phyloP scores from a whole-genome alignment of 257 asterid species.

The Solanum habrochaites region DNA sequence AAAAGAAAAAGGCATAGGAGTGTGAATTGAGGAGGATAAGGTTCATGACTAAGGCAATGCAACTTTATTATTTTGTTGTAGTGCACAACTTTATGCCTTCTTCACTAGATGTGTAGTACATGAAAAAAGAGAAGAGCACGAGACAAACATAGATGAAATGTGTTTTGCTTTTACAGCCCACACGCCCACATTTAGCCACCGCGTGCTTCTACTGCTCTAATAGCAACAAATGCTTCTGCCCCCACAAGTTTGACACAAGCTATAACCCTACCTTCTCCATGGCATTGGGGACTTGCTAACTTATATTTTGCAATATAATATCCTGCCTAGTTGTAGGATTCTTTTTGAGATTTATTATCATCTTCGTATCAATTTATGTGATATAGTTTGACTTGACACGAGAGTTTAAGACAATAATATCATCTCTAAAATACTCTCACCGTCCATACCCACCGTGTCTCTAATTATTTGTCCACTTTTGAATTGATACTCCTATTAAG shows the following conservation, averaged over 20 bases:
- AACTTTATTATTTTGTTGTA: neutral
- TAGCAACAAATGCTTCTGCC: neutral
- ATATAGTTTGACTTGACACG: neutral
- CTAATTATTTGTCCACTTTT: neutral
- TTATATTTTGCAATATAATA: neutral
- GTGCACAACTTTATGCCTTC: neutral
- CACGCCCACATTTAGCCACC: slow-evolving; percentile 19
- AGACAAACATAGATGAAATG: slow-evolving; percentile 9
- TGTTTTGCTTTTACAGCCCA: slow-evolving; percentile 10
- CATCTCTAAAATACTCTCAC: neutral
- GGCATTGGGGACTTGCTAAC: neutral
- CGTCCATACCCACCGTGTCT: accelerated
- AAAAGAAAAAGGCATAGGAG: neutral
- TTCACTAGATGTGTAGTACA: neutral
- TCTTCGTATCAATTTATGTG: neutral
- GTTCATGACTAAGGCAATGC: neutral
- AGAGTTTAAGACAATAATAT: accelerated
- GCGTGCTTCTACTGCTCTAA: slow-evolving; percentile 6
- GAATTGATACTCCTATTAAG: neutral
- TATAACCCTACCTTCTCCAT: neutral
- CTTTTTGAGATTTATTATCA: neutral
- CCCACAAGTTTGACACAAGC: neutral
- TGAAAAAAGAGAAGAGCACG: slow-evolving; percentile 5
- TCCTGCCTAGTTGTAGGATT: neutral
- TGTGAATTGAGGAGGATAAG: neutral